Evolutionary conservation across 345 rosid genomes (phyloP), one percentile per base, ranked within the genome.

Genomic region (Ceriops tagal): DNA sequence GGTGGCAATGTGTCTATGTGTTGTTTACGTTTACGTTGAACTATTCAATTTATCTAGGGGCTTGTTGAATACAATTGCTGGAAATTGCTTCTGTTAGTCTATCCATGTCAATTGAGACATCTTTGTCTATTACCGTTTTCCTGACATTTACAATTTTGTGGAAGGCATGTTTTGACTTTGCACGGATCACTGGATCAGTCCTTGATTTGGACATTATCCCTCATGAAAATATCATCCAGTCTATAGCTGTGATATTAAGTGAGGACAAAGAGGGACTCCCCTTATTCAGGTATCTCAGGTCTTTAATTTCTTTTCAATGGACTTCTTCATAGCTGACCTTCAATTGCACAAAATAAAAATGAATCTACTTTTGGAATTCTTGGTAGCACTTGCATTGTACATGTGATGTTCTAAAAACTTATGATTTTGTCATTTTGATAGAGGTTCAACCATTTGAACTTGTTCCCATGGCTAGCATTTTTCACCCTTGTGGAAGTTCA

Each of bases 91-190:
- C 26, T 63, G 71, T 80, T 75, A 47, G 43, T 77, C 74, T 70
- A 57, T 37, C 67, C 70, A 28, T 73, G 67, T 65, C 52, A 37
- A 62, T 67, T 78, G 71, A 61, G 64, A 66, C 74, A 74, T 31
- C 32, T 73, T 74, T 74, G 13, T 56, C 26, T 73, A 61, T 43
- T 59, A 72, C 67, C 32, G 46, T 81, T 77, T 66, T 83, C 89
- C 89, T 93, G 85, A 89, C 77, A 71, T 57, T 68, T 81, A 35
- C 71, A 73, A 62, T 83, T 79, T 75, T 88, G 72, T 87, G 78
- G 81, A 81, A 93, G 98, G 98, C 96, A 65, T 89, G 96, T 83
- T 88, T 91, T 76, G 97, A 93, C 77, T 90, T 91, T 60, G 91
- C 88, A 69, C 81, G 93, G 70, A 80, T 88, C 67, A 74, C 86